phyloP scores from a whole-genome alignment of 768 basidiomycete genomes.

The Phylloporus scabripes region DNA sequence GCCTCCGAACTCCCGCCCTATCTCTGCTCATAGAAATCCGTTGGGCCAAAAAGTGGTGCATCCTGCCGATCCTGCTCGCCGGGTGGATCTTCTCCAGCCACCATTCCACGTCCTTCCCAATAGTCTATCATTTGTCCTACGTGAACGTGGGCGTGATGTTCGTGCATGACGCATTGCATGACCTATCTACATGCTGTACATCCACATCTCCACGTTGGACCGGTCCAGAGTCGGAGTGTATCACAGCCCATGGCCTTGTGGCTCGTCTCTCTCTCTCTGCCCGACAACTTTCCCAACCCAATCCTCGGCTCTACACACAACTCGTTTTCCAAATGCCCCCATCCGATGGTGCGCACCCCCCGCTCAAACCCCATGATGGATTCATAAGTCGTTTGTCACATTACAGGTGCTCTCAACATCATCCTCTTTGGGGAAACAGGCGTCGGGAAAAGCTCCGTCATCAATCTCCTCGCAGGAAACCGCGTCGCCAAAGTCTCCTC shows the following conservation, averaged over 20 bases:
- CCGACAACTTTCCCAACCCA: constrained; percentile 1
- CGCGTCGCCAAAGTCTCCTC: constrained; percentile 29
- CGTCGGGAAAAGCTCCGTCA: constrained; percentile 40
- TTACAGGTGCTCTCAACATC: constrained; percentile 18
- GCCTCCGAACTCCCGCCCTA: not conserved
- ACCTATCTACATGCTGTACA: constrained; percentile 15
- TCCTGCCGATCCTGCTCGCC: not conserved
- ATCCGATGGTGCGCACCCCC: constrained; percentile 11
- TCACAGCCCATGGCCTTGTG: constrained; percentile 2
- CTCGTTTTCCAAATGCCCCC: constrained; percentile 13
- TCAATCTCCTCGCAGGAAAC: constrained; percentile 37
- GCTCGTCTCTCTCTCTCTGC: constrained; percentile 1
- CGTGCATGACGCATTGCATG: constrained; percentile 9
- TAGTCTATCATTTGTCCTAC: not conserved
- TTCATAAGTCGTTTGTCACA: not conserved
- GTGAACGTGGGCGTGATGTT: not conserved
- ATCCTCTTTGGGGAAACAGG: constrained; percentile 30
- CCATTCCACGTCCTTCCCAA: not conserved
- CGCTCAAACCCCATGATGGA: not conserved
- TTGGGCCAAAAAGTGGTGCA: not conserved
- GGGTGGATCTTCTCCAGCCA: too few relatives aligned
- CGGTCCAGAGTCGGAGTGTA: constrained; percentile 7
- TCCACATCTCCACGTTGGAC: constrained; percentile 11
- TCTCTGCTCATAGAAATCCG: not conserved
- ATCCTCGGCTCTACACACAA: constrained; percentile 6